phyloP scores from a whole-genome alignment of 2,329 filamentous ascomycete genomes.

The Venturia oleaginea region DNA sequence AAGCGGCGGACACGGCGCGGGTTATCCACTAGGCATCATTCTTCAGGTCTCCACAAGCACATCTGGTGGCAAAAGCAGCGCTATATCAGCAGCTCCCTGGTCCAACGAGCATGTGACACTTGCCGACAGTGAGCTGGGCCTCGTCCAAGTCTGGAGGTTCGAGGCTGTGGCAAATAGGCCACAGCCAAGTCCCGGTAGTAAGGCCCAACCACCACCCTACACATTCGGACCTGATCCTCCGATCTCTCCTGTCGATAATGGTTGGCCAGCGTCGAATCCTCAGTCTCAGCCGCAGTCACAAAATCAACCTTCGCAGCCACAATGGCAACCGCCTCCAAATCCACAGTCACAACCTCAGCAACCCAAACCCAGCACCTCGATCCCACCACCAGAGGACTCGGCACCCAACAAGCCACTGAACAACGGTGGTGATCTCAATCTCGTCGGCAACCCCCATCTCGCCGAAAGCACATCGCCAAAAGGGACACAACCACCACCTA shows the following conservation, averaged over 20 bases:
- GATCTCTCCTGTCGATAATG: background rate
- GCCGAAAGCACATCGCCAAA: background rate
- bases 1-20: background rate
- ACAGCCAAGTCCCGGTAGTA: background rate
- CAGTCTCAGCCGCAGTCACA: background rate
- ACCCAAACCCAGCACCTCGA: background rate
- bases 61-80: constrained; percentile 1
- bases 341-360: background rate
- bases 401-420: background rate
- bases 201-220: background rate
- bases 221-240: background rate
- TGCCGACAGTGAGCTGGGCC: constrained; percentile 7
- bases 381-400: background rate
- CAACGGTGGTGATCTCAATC: background rate
- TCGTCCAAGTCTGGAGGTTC: constrained; percentile 9
- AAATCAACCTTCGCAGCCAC: background rate
- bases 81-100: constrained; percentile 5
- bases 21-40: constrained; percentile 4
- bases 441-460: background rate
- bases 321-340: background rate
- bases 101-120: constrained; percentile 6
- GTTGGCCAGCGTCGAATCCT: background rate
- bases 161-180: background rate
- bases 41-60: constrained; percentile 9
- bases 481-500: background rate